phyloP scores from a whole-genome alignment of 306 rosid species.

The Mimosa pudica region DNA sequence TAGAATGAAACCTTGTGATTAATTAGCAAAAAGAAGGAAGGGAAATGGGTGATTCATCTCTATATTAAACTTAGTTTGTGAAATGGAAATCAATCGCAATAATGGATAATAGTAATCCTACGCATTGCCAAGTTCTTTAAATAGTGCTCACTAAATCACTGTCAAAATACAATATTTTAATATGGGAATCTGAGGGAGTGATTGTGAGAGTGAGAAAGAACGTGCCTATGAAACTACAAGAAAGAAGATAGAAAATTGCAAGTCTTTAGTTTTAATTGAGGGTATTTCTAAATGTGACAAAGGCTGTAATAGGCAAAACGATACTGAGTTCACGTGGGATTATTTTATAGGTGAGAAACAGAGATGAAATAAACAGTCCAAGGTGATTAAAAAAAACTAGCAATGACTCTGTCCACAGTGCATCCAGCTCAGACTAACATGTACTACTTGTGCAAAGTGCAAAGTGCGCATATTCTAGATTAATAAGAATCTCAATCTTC shows the following conservation, averaged over 20 bases:
- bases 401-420: background rate
- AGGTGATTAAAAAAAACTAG: background rate
- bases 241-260: background rate
- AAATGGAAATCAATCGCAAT: constrained; percentile 31
- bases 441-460: background rate
- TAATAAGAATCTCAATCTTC: background rate
- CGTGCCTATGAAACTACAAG: background rate
- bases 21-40: background rate
- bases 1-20: background rate
- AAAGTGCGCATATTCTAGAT: background rate
- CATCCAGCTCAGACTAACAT: constrained; percentile 15
- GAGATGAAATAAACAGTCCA: background rate
- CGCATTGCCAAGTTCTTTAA: constrained; percentile 46
- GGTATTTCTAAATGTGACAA: constrained; percentile 23
- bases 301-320: constrained; percentile 28
- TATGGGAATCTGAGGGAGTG: constrained; percentile 21
- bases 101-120: constrained; percentile 38
- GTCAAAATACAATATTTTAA: constrained; percentile 11
- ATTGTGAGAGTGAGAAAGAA: background rate
- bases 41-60: background rate
- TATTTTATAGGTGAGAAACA: background rate
- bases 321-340: constrained; percentile 37
- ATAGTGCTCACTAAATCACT: constrained; percentile 27
- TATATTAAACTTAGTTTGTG: constrained; percentile 10
- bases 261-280: constrained; percentile 11